A percentile compares a stretch with the other conserved stretches of the same genome.
Conservation (phyloP, 306 rosid genomes). For the Betula pendula region DNA sequence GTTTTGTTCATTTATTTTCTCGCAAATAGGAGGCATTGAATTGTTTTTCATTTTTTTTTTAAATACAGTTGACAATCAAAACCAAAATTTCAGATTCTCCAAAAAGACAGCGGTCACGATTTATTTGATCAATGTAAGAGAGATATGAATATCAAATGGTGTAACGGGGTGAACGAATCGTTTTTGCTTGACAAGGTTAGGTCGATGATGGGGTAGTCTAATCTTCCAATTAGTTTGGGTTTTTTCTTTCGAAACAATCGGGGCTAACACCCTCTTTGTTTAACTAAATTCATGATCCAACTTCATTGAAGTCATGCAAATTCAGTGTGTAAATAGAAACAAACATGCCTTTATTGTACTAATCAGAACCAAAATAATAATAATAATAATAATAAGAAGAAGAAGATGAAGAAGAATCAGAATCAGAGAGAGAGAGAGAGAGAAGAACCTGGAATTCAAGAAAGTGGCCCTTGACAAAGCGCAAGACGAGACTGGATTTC, state of each 20-base stretch:
- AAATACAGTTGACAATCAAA: no score
- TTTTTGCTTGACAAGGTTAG: no score
- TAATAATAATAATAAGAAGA: neutral
- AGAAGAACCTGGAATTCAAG: constrained; percentile 55
- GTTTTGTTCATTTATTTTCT: no score
- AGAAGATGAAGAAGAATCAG: neutral
- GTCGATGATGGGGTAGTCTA: no score
- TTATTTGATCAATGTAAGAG: no score
- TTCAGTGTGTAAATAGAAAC: neutral
- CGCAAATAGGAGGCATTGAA: no score
- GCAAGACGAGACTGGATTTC: constrained; percentile 63
- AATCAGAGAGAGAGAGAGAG: neutral
- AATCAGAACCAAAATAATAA: neutral
- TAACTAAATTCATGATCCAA: neutral
- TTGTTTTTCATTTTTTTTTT: no score
- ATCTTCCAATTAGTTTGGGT: no score
- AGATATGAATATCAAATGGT: no score
- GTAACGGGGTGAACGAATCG: no score
- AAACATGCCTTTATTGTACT: neutral
- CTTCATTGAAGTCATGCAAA: constrained; percentile 1
- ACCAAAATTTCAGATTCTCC: no score
- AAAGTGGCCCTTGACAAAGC: constrained; percentile 66
- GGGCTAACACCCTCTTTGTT: neutral
- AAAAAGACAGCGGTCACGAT: no score
- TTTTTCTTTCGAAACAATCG: neutral